Conservation (phyloP, 108 stramenopile genomes). For the Skeletonema potamos region DNA sequence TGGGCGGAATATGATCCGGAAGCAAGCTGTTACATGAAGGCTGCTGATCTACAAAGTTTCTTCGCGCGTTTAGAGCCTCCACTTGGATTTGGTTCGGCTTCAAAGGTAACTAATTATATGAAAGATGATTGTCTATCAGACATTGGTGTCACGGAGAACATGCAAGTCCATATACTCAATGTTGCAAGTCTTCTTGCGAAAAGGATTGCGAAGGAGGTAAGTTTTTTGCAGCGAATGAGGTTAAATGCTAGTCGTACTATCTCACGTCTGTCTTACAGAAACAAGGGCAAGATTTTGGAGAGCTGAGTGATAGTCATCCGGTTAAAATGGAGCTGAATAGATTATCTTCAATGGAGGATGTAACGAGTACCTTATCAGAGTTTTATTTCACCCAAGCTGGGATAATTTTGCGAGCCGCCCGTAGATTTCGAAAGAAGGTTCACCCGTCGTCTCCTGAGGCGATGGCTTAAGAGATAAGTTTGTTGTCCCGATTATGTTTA, state of each 20-base stretch:
- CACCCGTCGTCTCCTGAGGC: background rate
- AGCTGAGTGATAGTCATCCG: slow-evolving; percentile 28
- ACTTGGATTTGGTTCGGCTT: slow-evolving; percentile 21
- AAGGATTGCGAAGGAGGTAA: slow-evolving; percentile 27
- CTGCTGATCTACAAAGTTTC: slow-evolving; percentile 27
- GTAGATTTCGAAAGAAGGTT: slow-evolving; percentile 5
- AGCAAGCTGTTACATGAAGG: slow-evolving; percentile 16
- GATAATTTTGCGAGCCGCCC: slow-evolving; percentile 9
- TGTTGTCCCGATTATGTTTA: no score
- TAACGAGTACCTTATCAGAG: slow-evolving; percentile 15
- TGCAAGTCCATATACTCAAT: slow-evolving; percentile 28
- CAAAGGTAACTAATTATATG: background rate
- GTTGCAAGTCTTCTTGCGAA: slow-evolving; percentile 42
- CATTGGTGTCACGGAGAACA: slow-evolving; percentile 21
- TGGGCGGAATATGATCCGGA: slow-evolving; percentile 46
- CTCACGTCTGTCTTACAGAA: slow-evolving; percentile 5
- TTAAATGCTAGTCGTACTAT: background rate
- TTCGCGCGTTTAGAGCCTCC: slow-evolving; percentile 31
- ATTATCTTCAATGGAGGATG: background rate
- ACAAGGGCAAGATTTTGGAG: slow-evolving; percentile 37
- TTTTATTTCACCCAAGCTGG: slow-evolving; percentile 13
- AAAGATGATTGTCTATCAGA: slow-evolving; percentile 30
- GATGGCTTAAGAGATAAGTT: no score
- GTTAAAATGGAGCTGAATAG: slow-evolving; percentile 6
- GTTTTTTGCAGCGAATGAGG: background rate